Evolutionary conservation across 352 stramenopile species (phyloP).

Genomic region (Globisporangium nodosum): DNA sequence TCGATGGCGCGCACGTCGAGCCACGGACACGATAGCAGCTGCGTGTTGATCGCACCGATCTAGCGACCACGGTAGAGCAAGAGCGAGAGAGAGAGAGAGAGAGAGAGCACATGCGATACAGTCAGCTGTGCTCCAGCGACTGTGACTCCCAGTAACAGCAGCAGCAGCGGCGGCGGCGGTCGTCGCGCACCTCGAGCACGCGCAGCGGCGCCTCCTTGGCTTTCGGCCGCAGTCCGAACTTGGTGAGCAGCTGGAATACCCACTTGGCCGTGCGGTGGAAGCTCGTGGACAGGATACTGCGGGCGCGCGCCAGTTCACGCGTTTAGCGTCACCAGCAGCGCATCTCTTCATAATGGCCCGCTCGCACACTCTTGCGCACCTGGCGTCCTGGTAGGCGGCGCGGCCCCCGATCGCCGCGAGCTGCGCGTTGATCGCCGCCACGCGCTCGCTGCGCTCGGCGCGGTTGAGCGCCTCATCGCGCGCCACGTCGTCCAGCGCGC

Average conservation of each 20-base stretch:
- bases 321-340: neutral
- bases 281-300: slow-evolving; percentile 90
- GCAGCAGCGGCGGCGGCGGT: neutral
- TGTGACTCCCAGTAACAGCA: neutral
- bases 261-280: slow-evolving; percentile 95
- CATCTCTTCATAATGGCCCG: neutral
- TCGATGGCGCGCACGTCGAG: slow-evolving; percentile 94
- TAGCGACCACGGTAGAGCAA: slow-evolving; percentile 28
- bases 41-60: slow-evolving; percentile 95
- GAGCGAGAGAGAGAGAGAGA: neutral
- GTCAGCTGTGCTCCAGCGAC: neutral
- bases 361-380: slow-evolving; percentile 9
- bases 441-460: slow-evolving; percentile 23
- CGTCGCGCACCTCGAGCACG: slow-evolving; percentile 46
- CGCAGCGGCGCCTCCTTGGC: slow-evolving; percentile 56
- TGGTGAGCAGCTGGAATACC: slow-evolving; percentile 89
- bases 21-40: slow-evolving; percentile 92
- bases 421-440: slow-evolving; percentile 60
- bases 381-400: slow-evolving; percentile 92
- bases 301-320: too few relatives aligned
- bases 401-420: slow-evolving; percentile 86
- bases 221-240: slow-evolving; percentile 60
- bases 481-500: slow-evolving; percentile 60
- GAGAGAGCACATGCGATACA: neutral
- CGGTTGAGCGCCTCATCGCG: slow-evolving; percentile 20